phyloP scores from a whole-genome alignment of 1,284 basidiomycete genomes.

The Cutaneotrichosporon sp. region DNA sequence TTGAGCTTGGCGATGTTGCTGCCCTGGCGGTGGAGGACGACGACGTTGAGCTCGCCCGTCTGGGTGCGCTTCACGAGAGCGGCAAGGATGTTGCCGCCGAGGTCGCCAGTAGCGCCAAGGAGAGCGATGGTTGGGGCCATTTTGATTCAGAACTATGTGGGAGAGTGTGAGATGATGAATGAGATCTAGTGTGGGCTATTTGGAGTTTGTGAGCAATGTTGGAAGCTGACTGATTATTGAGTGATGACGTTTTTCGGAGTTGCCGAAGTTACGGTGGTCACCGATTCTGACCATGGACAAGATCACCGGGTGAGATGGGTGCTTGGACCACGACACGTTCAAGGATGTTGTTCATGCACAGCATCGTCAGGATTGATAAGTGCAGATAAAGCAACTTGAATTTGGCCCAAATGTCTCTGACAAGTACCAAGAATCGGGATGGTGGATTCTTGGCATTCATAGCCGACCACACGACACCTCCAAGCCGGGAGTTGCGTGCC shows the following conservation, averaged over 20 bases:
- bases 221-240: background rate
- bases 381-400: too few species aligned
- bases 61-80: conserved; percentile 8
- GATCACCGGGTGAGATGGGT: too few species aligned
- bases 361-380: too few species aligned
- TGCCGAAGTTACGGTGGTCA: background rate
- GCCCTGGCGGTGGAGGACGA: conserved; percentile 22
- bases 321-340: too few species aligned
- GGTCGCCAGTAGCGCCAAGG: conserved; percentile 17
- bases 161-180: background rate
- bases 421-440: too few species aligned
- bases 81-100: conserved; percentile 14
- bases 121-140: conserved; percentile 20
- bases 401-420: too few species aligned
- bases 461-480: too few species aligned
- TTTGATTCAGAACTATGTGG: background rate
- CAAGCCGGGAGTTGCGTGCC: too few species aligned
- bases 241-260: conserved; percentile 3
- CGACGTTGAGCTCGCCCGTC: conserved; percentile 16
- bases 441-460: too few species aligned
- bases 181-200: background rate
- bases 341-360: too few species aligned
- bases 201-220: background rate
- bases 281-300: too few species aligned
- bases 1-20: conserved; percentile 13